Evolutionary conservation across 345 rosid genomes (phyloP).

Genomic region (Trapa bicornis): DNA sequence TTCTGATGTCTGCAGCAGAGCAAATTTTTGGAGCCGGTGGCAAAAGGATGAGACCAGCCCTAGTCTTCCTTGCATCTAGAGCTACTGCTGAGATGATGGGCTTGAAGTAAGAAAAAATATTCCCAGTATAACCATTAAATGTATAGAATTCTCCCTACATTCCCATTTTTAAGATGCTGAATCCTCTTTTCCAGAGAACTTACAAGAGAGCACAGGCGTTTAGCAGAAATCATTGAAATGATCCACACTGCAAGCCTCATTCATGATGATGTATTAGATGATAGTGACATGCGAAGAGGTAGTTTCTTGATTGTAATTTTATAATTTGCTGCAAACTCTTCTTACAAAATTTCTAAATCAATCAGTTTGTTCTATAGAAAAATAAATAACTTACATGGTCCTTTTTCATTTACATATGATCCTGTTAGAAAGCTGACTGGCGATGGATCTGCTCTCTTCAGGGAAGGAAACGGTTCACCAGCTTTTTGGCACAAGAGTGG

Average conservation of each 20-base stretch:
- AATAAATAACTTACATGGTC: neutral
- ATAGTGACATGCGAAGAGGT: constrained; percentile 96
- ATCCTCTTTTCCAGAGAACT: constrained; percentile 54
- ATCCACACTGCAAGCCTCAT: constrained; percentile 98
- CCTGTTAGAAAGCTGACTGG: neutral
- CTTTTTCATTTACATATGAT: neutral
- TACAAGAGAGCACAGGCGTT: constrained; percentile 63
- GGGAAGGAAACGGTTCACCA: constrained; percentile 88
- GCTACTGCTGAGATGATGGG: constrained; percentile 78
- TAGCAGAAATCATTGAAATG: constrained; percentile 98
- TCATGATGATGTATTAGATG: constrained; percentile 91
- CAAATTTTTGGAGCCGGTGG: constrained; percentile 98
- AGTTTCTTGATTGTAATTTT: neutral
- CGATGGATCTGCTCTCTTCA: constrained; percentile 10
- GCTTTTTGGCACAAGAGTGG: constrained; percentile 75
- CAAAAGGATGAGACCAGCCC: constrained; percentile 92
- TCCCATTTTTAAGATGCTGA: constrained; percentile 1
- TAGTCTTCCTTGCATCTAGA: constrained; percentile 88
- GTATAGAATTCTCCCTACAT: neutral
- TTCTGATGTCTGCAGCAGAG: constrained; percentile 90
- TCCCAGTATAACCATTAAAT: neutral
- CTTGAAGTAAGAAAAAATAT: constrained; percentile 39
- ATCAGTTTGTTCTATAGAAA: neutral
- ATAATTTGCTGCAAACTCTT: neutral
- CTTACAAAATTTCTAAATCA: neutral